A percentile compares a stretch with the other conserved stretches of the same genome.
These are phyloP conservation scores for Phyllosticta citriasiana DNA, from an alignment of 2,329 filamentous ascomycete species.

Conservation along the genomic window DNA sequence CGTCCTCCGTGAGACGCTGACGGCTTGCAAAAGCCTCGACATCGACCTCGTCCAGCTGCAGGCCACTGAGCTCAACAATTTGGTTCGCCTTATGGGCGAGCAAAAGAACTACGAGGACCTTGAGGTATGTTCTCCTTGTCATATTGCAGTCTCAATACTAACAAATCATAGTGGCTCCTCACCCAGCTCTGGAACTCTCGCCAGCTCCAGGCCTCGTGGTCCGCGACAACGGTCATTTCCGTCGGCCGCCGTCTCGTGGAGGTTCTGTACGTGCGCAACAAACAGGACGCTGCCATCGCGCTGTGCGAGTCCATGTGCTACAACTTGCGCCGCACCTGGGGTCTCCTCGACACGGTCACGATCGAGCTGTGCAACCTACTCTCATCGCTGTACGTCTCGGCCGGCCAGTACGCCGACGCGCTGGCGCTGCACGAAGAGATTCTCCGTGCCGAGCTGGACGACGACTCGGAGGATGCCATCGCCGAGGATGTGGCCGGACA, in stretches of 20 bases:
- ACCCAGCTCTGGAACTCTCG: slow-evolving; percentile 27
- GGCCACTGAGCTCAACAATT: slow-evolving; percentile 30
- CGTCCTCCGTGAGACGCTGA: slow-evolving; percentile 33
- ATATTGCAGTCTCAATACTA: not conserved
- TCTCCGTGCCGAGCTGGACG: slow-evolving; percentile 22
- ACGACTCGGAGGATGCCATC: slow-evolving; percentile 16
- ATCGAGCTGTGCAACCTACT: slow-evolving; percentile 42
- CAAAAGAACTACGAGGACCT: slow-evolving; percentile 36
- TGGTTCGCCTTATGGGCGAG: slow-evolving; percentile 35
- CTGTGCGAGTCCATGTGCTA: slow-evolving; percentile 47
- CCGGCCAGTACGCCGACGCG: slow-evolving; percentile 27
- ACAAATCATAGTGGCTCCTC: slow-evolving; percentile 20
- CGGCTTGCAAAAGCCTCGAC: slow-evolving; percentile 29
- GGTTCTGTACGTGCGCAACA: slow-evolving; percentile 41
- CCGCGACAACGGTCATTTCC: slow-evolving; percentile 34
- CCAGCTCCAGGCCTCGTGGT: slow-evolving; percentile 25
- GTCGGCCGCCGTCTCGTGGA: slow-evolving; percentile 45
- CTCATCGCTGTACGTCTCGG: slow-evolving; percentile 39
- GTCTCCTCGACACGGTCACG: slow-evolving; percentile 37
- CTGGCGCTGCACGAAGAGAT: slow-evolving; percentile 23
- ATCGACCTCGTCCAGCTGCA: slow-evolving; percentile 36
- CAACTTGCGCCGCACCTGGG: slow-evolving; percentile 45
- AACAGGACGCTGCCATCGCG: slow-evolving; percentile 28
- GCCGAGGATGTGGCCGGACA: slow-evolving; percentile 14
- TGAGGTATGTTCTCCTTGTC: slow-evolving; percentile 15